A percentile compares a stretch with the other conserved stretches of the same genome.
These are phyloP conservation scores for Ogataea haglerorum DNA, from an alignment of 805 yeast genomes.

Conservation along the genomic window DNA sequence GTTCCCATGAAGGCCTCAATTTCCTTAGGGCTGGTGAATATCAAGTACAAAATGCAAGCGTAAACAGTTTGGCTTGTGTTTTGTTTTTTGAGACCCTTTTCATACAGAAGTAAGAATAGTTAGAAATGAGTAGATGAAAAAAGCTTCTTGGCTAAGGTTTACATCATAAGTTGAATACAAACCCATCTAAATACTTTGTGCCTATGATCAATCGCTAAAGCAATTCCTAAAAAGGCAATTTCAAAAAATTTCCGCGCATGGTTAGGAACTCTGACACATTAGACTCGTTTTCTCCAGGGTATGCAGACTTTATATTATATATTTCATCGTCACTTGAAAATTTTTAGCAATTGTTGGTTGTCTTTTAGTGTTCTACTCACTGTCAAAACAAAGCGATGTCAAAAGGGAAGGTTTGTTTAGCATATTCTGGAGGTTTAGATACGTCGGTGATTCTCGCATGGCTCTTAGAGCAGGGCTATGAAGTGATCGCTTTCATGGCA, in stretches of 20 bases:
- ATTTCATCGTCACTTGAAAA: neutral
- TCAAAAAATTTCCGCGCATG: slow-evolving; percentile 14
- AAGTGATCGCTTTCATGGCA: slow-evolving; percentile 97
- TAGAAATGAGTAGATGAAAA: no score
- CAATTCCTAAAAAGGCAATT: slow-evolving; percentile 13
- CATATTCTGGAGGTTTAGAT: slow-evolving; percentile 98
- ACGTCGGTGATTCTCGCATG: slow-evolving; percentile 97
- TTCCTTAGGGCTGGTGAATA: no score
- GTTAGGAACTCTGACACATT: slow-evolving; percentile 9
- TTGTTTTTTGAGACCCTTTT: no score
- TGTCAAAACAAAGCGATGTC: slow-evolving; percentile 51
- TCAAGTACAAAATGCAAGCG: no score
- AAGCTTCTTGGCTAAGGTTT: no score
- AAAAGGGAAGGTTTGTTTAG: slow-evolving; percentile 98
- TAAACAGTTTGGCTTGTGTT: no score
- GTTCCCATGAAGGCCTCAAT: no score
- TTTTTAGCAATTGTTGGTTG: neutral
- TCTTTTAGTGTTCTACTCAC: neutral
- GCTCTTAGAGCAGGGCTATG: slow-evolving; percentile 97
- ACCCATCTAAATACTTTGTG: no score
- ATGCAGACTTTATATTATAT: neutral
- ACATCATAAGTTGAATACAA: no score
- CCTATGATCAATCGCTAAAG: no score
- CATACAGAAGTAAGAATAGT: no score
- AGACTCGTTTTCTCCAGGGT: slow-evolving; percentile 1